Evolutionary conservation across 768 basidiomycete genomes (phyloP).

Genomic region (Boletus tomentosulus): DNA sequence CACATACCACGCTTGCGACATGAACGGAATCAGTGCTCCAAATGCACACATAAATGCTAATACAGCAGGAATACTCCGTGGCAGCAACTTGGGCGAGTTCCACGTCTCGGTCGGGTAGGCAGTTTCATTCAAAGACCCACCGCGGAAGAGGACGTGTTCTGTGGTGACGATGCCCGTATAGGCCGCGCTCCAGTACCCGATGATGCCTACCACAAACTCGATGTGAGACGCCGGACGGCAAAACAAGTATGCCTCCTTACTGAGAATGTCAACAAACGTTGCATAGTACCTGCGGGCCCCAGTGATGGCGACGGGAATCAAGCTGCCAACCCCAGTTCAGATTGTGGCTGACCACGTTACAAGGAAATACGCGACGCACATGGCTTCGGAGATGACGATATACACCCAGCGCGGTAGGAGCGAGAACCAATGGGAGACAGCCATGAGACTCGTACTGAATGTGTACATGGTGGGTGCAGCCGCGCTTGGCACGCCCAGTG

Average conservation of each 20-base stretch:
- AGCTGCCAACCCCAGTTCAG: slow-evolving; percentile 19
- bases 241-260: slow-evolving; percentile 15
- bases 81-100: slow-evolving; percentile 36
- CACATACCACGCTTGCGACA: slow-evolving; percentile 51
- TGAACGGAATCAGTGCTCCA: slow-evolving; percentile 41
- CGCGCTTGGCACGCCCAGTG: slow-evolving; percentile 51
- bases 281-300: slow-evolving; percentile 43
- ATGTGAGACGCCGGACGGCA: background rate
- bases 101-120: slow-evolving; percentile 37
- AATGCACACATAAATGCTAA: slow-evolving; percentile 37
- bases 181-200: slow-evolving; percentile 42
- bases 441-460: slow-evolving; percentile 45
- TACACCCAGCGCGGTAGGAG: slow-evolving; percentile 46
- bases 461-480: slow-evolving; percentile 59
- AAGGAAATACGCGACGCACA: slow-evolving; percentile 30
- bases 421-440: slow-evolving; percentile 30
- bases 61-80: slow-evolving; percentile 39
- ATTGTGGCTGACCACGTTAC: background rate
- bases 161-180: slow-evolving; percentile 38
- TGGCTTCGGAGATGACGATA: slow-evolving; percentile 40
- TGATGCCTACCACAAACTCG: slow-evolving; percentile 29
- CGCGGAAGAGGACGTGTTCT: slow-evolving; percentile 45
- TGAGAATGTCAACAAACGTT: slow-evolving; percentile 41
- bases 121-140: slow-evolving; percentile 28
- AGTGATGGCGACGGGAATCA: slow-evolving; percentile 46